These are phyloP conservation scores for Jamesozyma hellenica DNA, from an alignment of 805 yeast species.

Conservation along the genomic window DNA sequence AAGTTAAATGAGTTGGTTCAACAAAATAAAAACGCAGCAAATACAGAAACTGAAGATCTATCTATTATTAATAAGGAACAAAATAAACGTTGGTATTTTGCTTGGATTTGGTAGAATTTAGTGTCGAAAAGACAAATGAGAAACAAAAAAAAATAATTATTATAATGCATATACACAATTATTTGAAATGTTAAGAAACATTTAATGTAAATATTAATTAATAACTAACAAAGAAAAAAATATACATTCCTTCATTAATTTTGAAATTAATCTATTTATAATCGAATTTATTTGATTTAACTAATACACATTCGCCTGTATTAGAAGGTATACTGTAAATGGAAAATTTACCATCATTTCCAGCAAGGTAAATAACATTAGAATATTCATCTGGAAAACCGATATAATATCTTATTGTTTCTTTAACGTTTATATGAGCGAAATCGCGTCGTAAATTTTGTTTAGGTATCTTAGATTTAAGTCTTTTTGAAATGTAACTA, in stretches of 20 bases:
- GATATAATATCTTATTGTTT: conserved; percentile 13
- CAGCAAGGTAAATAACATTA: conserved; percentile 21
- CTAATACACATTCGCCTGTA: conserved; percentile 23
- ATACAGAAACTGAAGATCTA: neutral
- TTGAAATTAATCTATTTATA: no score
- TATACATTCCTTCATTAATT: neutral
- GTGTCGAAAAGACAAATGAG: no score
- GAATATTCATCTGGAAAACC: conserved; percentile 28
- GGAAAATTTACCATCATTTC: conserved; percentile 22
- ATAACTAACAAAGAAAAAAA: neutral
- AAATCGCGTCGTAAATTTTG: conserved; percentile 24
- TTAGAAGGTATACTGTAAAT: conserved; percentile 22
- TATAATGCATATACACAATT: neutral
- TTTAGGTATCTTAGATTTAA: conserved; percentile 23
- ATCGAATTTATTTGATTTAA: conserved; percentile 13
- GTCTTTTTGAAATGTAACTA: conserved; percentile 16
- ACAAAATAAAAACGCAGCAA: no score
- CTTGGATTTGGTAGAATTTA: neutral
- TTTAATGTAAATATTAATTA: neutral
- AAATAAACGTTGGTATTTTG: neutral
- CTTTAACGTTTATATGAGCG: conserved; percentile 23
- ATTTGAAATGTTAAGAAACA: neutral
- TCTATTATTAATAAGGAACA: no score
- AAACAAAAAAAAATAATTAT: neutral
- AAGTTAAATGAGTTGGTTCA: conserved; percentile 10